Base-by-base conservation (phyloP, 169 alveolate species). In the Plasmodium gallinaceum region DNA sequence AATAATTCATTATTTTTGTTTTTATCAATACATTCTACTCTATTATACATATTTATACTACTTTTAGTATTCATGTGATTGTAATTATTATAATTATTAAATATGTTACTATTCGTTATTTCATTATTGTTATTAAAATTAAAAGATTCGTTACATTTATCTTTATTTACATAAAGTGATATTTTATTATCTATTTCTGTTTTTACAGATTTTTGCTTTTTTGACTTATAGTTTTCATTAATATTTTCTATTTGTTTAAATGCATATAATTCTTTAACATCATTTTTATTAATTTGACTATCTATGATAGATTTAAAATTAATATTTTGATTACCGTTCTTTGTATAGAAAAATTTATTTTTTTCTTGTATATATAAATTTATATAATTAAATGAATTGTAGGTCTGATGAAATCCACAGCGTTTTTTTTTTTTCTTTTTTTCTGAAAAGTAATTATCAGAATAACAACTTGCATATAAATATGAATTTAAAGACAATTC, bases 371-470 rank as follows among this genome's bases (percentile, higher is more conserved):
- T 32, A 32, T n/a, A n/a, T 66, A 45, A 74, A 74, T 75, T 42
- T 61, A 22, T n/a, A 3, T 16, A 16, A 45, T 61, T 52, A 61
- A 75, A 62, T 45, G 75, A 68, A n/a, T 64, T 64, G 26, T 22
- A 51, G 32, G 18, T 39, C 9, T 14, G 73, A 54, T 52, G 60
- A 62, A 61, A 9, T 65, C 42, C 12, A 42, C n/a, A 7, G 58
- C 39, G 62, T 10, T 75, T 61, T 24, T 64, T 76, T 54, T 61
- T 76, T 22, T 64, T 16, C 8, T 51, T 78, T 65, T 43, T 65
- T 64, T 48, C 45, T 78, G 89, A 78, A 78, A 78, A 78, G 51
- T 78, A 78, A 51, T 78, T 78, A 78, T 78, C 89, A 72, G 89
- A 78, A 65, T 78, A 69, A 57, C 24, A 58, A 51, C 32, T 66